Evolutionary conservation across 2,329 filamentous ascomycete species (phyloP).

Genomic region (Mycocentrospora acerina): DNA sequence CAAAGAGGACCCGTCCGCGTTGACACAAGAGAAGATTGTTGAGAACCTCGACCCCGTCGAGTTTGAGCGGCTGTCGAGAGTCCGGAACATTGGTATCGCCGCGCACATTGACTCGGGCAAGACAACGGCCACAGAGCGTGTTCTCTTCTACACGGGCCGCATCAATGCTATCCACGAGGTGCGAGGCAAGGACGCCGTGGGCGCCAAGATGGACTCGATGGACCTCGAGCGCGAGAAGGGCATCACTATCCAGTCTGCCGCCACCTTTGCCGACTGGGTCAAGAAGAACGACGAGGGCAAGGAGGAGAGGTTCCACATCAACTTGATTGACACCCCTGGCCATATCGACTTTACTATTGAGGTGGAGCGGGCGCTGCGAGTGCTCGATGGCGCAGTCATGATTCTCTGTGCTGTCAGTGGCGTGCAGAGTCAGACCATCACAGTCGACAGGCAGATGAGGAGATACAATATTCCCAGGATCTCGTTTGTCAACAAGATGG

Average conservation of each 20-base stretch:
- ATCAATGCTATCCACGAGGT: slow-evolving; percentile 98
- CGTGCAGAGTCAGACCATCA: slow-evolving; percentile 97
- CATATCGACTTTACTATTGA: slow-evolving; percentile 99
- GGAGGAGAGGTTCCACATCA: slow-evolving; percentile 93
- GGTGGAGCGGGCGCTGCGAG: slow-evolving; percentile 90
- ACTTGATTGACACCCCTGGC: slow-evolving; percentile 96
- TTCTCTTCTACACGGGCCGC: slow-evolving; percentile 96
- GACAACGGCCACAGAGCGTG: slow-evolving; percentile 93
- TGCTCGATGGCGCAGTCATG: slow-evolving; percentile 96
- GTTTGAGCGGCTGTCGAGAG: slow-evolving; percentile 71
- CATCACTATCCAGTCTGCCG: slow-evolving; percentile 97
- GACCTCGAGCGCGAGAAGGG: slow-evolving; percentile 97
- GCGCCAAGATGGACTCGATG: slow-evolving; percentile 99
- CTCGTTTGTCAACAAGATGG: slow-evolving; percentile 99
- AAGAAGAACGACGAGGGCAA: slow-evolving; percentile 71
- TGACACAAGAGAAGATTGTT: slow-evolving; percentile 68
- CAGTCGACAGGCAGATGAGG: slow-evolving; percentile 97
- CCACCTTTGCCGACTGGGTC: slow-evolving; percentile 96
- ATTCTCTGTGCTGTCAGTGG: slow-evolving; percentile 96
- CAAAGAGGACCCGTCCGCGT: slow-evolving; percentile 55
- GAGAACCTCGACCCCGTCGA: slow-evolving; percentile 81
- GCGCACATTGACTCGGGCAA: slow-evolving; percentile 99
- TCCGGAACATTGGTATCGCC: slow-evolving; percentile 97
- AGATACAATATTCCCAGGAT: slow-evolving; percentile 95
- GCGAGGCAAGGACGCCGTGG: slow-evolving; percentile 87